A percentile compares a stretch with the other conserved stretches of the same genome.
phyloP scores from a whole-genome alignment of 768 basidiomycete genomes.

The Fibroporia radiculosa region DNA sequence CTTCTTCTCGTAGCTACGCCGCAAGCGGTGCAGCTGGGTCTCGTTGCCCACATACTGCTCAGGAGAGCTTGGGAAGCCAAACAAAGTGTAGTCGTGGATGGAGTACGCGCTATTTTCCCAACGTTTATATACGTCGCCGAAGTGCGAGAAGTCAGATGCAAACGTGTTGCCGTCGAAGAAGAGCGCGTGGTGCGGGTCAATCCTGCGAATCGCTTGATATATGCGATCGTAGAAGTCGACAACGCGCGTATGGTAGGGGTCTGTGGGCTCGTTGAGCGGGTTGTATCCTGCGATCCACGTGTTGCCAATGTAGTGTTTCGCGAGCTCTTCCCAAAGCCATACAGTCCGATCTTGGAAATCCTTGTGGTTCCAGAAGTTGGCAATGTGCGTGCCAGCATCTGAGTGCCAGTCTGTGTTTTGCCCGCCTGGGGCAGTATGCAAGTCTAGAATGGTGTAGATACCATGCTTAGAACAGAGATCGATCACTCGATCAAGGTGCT shows the following conservation, averaged over 20 bases:
- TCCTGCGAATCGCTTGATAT: slow-evolving; percentile 59
- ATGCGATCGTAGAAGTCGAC: slow-evolving; percentile 62
- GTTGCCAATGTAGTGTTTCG: slow-evolving; percentile 47
- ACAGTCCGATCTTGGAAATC: slow-evolving; percentile 77
- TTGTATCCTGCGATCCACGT: slow-evolving; percentile 82
- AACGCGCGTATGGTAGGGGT: slow-evolving; percentile 56
- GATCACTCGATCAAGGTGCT: slow-evolving; percentile 77
- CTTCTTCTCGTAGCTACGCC: slow-evolving; percentile 64
- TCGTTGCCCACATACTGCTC: slow-evolving; percentile 48
- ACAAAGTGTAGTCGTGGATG: slow-evolving; percentile 74
- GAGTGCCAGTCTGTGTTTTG: slow-evolving; percentile 80
- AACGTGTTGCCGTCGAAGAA: slow-evolving; percentile 86
- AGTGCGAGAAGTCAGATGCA: slow-evolving; percentile 70
- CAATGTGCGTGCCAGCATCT: slow-evolving; percentile 62
- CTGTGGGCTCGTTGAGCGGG: slow-evolving; percentile 79
- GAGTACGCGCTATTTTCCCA: slow-evolving; percentile 73
- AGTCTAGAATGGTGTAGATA: slow-evolving; percentile 77
- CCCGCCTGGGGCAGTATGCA: slow-evolving; percentile 70
- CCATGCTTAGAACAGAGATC: slow-evolving; percentile 66
- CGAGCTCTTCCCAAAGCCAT: slow-evolving; percentile 73
- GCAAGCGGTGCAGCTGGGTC: slow-evolving; percentile 45
- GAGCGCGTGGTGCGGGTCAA: slow-evolving; percentile 65
- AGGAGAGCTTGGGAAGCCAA: slow-evolving; percentile 59
- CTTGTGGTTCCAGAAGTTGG: slow-evolving; percentile 76
- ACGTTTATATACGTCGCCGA: slow-evolving; percentile 47